Percentiles rank a stretch among this genome's conserved stretches.
These are phyloP conservation scores for Cryptococcus sp. DNA, from an alignment of 1,284 basidiomycete species.

Conservation along the genomic window DNA sequence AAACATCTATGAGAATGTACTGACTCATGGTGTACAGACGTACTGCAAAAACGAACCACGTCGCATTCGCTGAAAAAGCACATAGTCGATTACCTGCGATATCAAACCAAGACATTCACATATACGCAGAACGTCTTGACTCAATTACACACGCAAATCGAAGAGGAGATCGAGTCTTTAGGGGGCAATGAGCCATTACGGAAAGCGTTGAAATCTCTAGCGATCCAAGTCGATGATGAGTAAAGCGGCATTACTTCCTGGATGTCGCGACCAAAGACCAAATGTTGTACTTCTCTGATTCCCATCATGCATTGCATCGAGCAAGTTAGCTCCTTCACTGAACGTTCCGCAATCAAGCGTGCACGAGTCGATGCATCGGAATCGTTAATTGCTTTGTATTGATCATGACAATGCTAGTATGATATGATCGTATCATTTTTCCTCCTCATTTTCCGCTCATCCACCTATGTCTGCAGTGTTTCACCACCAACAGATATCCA, in stretches of 20 bases:
- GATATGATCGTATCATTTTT: not conserved
- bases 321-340: no score
- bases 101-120: slow-evolving; percentile 71
- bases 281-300: not conserved
- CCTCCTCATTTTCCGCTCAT: not conserved
- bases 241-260: not conserved
- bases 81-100: slow-evolving; percentile 72
- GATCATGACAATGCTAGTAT: slow-evolving; percentile 1
- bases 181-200: slow-evolving; percentile 49
- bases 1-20: no score
- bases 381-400: not conserved
- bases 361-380: no score
- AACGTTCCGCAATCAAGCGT: no score
- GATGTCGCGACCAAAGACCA: not conserved
- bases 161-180: slow-evolving; percentile 44
- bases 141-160: slow-evolving; percentile 57
- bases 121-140: slow-evolving; percentile 68
- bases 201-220: slow-evolving; percentile 37
- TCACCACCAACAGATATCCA: not conserved
- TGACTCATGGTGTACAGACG: slow-evolving; percentile 58
- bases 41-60: slow-evolving; percentile 81
- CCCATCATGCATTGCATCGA: no score
- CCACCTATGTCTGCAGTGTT: not conserved
- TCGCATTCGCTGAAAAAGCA: slow-evolving; percentile 77
- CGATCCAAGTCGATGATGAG: slow-evolving; percentile 1